Base-by-base conservation (phyloP, 495 filamentous ascomycete genomes). In the Halenospora varia region DNA sequence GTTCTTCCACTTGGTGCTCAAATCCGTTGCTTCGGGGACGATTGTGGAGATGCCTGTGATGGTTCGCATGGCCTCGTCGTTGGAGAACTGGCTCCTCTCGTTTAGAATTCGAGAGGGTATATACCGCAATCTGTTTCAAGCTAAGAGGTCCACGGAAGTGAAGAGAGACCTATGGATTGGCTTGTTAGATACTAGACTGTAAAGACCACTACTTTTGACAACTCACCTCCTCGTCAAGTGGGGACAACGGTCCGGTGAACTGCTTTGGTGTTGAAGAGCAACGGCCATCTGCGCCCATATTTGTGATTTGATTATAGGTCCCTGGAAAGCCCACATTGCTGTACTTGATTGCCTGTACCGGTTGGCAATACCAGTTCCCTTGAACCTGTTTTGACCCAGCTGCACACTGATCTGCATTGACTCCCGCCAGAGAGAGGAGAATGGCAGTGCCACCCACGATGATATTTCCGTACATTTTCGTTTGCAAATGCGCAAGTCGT, bases 141-240 rank as follows among this genome's bases (percentile, higher is more conserved):
- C 73, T 56, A 48, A 88, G 61, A 2, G 88, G 88, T 10, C 87
- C 88, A 39, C 87, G 83, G 66, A 91, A 79, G 63, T 88, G 83
- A 47, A 89, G 49, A 0, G 85, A 87, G 26, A 90, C 67, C 88
- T 89, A 54, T 25, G 13, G 35, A 51, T 13, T 25, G n/a, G 3
- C 13, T 45, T n/a, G n/a, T 45, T 45, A 45, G 42, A 49, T 13
- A 10, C 67, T 51, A 15, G 25, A 25, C 51, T 26, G 52, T 54
- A 8, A 6, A 48, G 2, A 22, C 52, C 0, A 9, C 24, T n/a
- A 9, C 22, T 53, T 10, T 39, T 10, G 23, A 15, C 10, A 24
- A 48, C 77, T 68, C 69, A 89, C 88, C 64, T 86, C 84, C 56
- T 87, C 84, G 64, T 84, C 70, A 51, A 88, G 75, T 0, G 88